These are phyloP conservation scores for Dentipellis fragilis DNA, from an alignment of 768 basidiomycete genomes.

Conservation along the genomic window DNA sequence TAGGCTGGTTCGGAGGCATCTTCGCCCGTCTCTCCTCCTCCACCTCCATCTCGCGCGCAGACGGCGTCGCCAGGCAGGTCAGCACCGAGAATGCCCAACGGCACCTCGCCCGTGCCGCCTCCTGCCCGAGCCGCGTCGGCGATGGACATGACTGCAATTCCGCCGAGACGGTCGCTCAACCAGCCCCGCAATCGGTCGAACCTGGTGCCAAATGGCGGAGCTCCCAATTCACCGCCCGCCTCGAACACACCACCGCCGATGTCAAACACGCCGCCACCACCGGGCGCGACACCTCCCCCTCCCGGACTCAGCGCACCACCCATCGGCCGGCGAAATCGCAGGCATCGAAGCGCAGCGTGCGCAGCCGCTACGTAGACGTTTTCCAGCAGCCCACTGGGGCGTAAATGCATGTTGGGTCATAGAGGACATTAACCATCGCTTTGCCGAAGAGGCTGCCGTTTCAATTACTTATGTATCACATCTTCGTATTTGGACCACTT, in stretches of 20 bases:
- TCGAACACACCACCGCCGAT: constrained; percentile 19
- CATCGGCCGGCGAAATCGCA: constrained; percentile 44
- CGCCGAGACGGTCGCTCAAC: constrained; percentile 40
- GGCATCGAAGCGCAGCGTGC: constrained; percentile 64
- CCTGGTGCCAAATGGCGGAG: constrained; percentile 39
- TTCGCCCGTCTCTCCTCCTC: constrained; percentile 46
- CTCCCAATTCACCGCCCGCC: constrained; percentile 22
- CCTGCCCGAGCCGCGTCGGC: constrained; percentile 52
- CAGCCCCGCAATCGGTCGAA: constrained; percentile 49
- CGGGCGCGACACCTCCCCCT: constrained; percentile 28
- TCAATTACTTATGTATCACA: not conserved
- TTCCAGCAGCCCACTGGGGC: constrained; percentile 40
- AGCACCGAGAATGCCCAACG: constrained; percentile 25
- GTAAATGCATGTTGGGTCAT: not conserved
- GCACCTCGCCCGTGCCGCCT: constrained; percentile 28
- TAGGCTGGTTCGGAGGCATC: constrained; percentile 49
- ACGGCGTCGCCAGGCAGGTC: constrained; percentile 71
- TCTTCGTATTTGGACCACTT: not conserved
- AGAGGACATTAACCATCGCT: not conserved
- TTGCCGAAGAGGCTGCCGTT: too few species aligned
- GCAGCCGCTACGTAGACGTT: constrained; percentile 87
- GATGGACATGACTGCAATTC: constrained; percentile 46
- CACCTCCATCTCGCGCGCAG: constrained; percentile 78
- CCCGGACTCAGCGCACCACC: constrained; percentile 19
- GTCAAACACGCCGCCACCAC: constrained; percentile 24